These are phyloP conservation scores for Penicillium cosmopolitanum DNA, from an alignment of 495 filamentous ascomycete species.

Conservation along the genomic window DNA sequence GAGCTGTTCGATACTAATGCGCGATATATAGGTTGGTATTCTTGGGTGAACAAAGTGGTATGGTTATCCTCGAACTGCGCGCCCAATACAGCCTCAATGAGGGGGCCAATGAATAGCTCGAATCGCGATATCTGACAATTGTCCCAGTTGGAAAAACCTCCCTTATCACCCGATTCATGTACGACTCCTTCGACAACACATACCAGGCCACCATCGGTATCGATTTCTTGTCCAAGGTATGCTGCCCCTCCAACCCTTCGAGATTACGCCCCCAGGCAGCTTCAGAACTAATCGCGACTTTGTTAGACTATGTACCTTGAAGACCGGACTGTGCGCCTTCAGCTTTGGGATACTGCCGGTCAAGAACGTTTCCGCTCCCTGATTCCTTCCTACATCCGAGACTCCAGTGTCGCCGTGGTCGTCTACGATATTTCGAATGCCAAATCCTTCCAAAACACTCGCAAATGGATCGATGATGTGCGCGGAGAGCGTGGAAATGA, in stretches of 20 bases:
- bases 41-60: conserved; percentile 97
- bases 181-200: conserved; percentile 99
- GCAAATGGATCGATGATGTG: conserved; percentile 99
- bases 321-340: conserved; percentile 94
- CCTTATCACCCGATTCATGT: conserved; percentile 99
- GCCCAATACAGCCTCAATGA: background rate
- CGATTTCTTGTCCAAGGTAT: conserved; percentile 97
- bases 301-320: conserved; percentile 97
- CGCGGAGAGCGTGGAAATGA: conserved; percentile 95
- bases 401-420: conserved; percentile 94
- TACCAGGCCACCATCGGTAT: conserved; percentile 99
- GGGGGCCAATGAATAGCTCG: background rate
- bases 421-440: conserved; percentile 98
- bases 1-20: conserved; percentile 21
- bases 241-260: background rate
- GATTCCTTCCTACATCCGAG: conserved; percentile 97
- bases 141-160: conserved; percentile 94
- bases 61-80: conserved; percentile 9
- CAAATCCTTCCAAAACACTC: conserved; percentile 95
- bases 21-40: conserved; percentile 76
- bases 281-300: background rate
- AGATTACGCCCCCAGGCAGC: background rate
- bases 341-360: conserved; percentile 97
- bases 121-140: conserved; percentile 18
- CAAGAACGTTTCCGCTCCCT: conserved; percentile 96